Conservation (phyloP, 2,329 filamentous ascomycete genomes). For the Cladosporium velox region DNA sequence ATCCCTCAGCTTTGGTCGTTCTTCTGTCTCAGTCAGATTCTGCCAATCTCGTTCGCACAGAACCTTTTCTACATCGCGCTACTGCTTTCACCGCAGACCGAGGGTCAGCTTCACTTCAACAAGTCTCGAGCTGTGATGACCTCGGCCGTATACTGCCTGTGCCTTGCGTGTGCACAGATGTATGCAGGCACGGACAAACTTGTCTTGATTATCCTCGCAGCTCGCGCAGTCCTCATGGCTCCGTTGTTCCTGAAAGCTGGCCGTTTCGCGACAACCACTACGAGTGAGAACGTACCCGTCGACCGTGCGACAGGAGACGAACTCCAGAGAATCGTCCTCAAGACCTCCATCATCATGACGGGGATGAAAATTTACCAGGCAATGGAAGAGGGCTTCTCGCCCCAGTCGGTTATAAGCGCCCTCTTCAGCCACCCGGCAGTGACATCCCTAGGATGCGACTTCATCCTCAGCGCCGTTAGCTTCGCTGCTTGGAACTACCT, state of each 20-base stretch:
- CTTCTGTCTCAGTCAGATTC: conserved; percentile 38
- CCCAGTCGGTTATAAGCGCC: conserved; percentile 18
- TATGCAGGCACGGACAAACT: conserved; percentile 20
- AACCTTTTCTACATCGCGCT: conserved; percentile 38
- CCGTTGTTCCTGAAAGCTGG: conserved; percentile 25
- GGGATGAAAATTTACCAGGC: conserved; percentile 16
- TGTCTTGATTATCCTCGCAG: conserved; percentile 30
- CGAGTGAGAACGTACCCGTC: conserved; percentile 10
- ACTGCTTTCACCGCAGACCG: conserved; percentile 22
- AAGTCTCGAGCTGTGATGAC: conserved; percentile 1
- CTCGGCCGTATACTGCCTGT: conserved; percentile 24
- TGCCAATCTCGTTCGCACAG: conserved; percentile 39
- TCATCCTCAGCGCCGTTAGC: conserved; percentile 29
- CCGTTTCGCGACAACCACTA: background rate
- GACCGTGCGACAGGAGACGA: conserved; percentile 20
- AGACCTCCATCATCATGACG: conserved; percentile 20
- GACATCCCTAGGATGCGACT: conserved; percentile 34
- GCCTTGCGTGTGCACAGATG: conserved; percentile 24
- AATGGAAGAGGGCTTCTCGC: background rate
- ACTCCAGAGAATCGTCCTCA: conserved; percentile 13
- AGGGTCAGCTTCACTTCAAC: conserved; percentile 8
- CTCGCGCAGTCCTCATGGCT: conserved; percentile 29
- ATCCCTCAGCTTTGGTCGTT: conserved; percentile 37
- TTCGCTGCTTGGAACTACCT: conserved; percentile 24
- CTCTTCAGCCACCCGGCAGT: conserved; percentile 37